Percentiles rank a stretch among this genome's conserved stretches.
These are phyloP conservation scores for Zasmidium citrigriseum DNA, from an alignment of 2,329 filamentous ascomycete genomes.

Conservation along the genomic window DNA sequence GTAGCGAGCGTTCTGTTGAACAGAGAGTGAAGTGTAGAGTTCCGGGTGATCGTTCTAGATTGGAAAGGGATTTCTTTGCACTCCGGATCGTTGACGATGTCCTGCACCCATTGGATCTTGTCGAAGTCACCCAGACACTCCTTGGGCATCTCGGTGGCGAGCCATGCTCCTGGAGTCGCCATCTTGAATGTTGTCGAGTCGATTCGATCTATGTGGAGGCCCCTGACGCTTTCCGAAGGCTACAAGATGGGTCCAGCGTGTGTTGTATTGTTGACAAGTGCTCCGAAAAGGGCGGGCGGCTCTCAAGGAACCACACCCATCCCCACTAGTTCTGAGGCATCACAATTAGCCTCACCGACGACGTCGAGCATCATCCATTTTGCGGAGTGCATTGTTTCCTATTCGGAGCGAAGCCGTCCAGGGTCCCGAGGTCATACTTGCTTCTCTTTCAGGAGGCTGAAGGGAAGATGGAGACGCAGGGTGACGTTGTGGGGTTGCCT, in stretches of 20 bases:
- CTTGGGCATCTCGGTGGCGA: constrained; percentile 14
- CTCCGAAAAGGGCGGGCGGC: no score
- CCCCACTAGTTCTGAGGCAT: neutral
- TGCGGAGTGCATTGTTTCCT: neutral
- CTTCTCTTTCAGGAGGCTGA: neutral
- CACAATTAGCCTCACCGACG: neutral
- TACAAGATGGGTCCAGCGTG: neutral
- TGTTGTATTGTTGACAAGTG: no score
- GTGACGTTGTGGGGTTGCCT: neutral
- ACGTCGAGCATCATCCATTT: neutral
- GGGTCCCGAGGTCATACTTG: neutral
- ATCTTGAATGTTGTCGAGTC: neutral
- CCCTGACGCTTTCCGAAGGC: neutral
- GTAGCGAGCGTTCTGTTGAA: constrained; percentile 15
- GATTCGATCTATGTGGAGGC: neutral
- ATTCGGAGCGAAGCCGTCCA: neutral
- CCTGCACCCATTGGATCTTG: constrained; percentile 7
- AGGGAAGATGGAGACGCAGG: neutral
- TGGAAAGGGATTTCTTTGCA: constrained; percentile 10
- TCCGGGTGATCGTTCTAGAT: constrained; percentile 13
- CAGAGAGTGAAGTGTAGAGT: constrained; percentile 8
- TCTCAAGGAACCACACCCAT: neutral
- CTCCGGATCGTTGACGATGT: constrained; percentile 5
- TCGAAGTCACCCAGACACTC: constrained; percentile 15
- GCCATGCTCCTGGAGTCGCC: constrained; percentile 8